Evolutionary conservation across 768 basidiomycete genomes (phyloP), one percentile per base, ranked within the genome.

Genomic region (Kwoniella sp.): DNA sequence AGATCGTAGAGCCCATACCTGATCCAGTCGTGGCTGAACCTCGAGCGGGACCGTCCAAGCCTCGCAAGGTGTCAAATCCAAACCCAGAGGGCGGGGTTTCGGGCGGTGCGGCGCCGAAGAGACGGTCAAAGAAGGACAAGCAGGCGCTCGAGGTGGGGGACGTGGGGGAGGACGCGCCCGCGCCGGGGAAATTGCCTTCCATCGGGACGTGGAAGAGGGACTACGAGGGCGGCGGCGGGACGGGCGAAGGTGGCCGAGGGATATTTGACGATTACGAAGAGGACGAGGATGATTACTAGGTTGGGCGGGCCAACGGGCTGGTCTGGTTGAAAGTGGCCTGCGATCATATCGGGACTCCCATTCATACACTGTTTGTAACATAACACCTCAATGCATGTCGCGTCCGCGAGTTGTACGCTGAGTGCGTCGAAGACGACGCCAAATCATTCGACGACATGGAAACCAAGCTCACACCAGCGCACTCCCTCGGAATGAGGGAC

Each of bases 1-100:
- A 96, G 69, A 83, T 95, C 46, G 90, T 93, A 20, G 83, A 86
- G 66, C 76, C 79, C 29, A 83, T 93, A 5, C 86, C 88, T 0
- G 91, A 96, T 73, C 91, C 91, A 0, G 86, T 87, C 3, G 83
- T 83, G 17, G 87, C 85, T 2, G 88, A 85, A 37, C 27, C 59
- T 28, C 38, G 32, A 50, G 45, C 55, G 15, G 49, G 47, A 7
- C 49, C 54, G 7, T 48, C 52, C 0, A 57, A 59, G 33, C 33
- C 41, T 12, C 46, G 49, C 17, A 52, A 55, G 48, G 40, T 34
- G 11, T 50, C 48, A 20, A 49, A 52, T 15, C 40, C 55, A 22
- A 46, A 53, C 22, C 33, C 31, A 9, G 38, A 27, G 37, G 36
- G 26, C 36, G 55, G 52, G 43, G 47, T 39, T 20, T 12, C 47